phyloP scores from a whole-genome alignment of 1,284 basidiomycete genomes.

The Boletus albobrunnescens region DNA sequence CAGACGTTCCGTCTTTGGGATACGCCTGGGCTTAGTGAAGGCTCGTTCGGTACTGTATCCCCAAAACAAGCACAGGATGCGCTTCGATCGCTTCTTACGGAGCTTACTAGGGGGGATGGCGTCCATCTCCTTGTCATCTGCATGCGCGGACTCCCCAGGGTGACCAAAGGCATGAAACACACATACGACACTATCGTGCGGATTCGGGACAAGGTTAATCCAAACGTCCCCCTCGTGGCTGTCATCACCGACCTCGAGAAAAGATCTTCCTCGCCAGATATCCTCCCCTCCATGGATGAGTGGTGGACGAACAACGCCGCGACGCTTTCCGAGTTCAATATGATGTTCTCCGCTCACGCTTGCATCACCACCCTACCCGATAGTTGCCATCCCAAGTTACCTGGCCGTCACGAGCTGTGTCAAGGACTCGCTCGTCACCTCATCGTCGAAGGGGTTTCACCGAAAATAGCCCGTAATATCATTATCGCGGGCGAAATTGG shows the following conservation, averaged over 20 bases:
- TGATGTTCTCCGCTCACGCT: slow-evolving; percentile 30
- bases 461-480: slow-evolving; percentile 26
- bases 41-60: slow-evolving; percentile 26
- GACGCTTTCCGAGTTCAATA: slow-evolving; percentile 15
- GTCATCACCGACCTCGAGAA: slow-evolving; percentile 37
- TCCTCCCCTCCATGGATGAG: slow-evolving; percentile 30
- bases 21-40: slow-evolving; percentile 33
- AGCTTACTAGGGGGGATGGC: slow-evolving; percentile 22
- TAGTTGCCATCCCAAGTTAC: slow-evolving; percentile 23
- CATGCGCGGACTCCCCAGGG: slow-evolving; percentile 28
- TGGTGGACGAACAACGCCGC: slow-evolving; percentile 32
- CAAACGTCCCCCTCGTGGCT: slow-evolving; percentile 24
- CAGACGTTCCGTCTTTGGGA: slow-evolving; percentile 34
- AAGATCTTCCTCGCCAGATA: slow-evolving; percentile 17
- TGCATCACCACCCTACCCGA: slow-evolving; percentile 33
- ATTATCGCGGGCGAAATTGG: slow-evolving; percentile 28
- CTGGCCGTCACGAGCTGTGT: slow-evolving; percentile 21
- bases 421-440: slow-evolving; percentile 20
- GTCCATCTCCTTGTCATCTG: slow-evolving; percentile 32
- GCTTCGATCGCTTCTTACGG: slow-evolving; percentile 25
- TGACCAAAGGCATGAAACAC: slow-evolving; percentile 29
- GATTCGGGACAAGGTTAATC: slow-evolving; percentile 21
- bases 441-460: slow-evolving; percentile 21
- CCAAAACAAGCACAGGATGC: slow-evolving; percentile 29
- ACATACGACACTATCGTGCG: slow-evolving; percentile 28